Evolutionary conservation across 1,284 basidiomycete genomes (phyloP).

Genomic region (Kalmanozyma brasiliensis): DNA sequence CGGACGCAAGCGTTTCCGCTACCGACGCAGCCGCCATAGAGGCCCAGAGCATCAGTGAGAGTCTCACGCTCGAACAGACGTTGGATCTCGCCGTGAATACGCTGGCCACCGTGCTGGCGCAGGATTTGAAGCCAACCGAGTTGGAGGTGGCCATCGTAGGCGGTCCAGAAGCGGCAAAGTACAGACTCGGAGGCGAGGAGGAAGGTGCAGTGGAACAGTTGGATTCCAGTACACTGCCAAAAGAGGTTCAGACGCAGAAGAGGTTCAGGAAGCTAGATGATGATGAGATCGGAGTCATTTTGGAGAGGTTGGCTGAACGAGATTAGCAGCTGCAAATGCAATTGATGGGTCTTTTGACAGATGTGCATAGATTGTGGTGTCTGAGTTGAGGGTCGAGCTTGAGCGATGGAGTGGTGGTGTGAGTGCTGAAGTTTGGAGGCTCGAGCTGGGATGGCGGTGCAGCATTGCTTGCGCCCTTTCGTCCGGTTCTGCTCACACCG

Average conservation of each 20-base stretch:
- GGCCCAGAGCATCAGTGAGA: slow-evolving; percentile 44
- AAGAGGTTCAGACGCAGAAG: slow-evolving; percentile 47
- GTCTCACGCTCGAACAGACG: slow-evolving; percentile 55
- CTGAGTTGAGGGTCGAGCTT: no score
- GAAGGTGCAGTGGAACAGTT: slow-evolving; percentile 10
- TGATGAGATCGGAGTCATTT: slow-evolving; percentile 56
- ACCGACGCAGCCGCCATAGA: slow-evolving; percentile 57
- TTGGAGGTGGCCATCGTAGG: slow-evolving; percentile 72
- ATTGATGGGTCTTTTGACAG: no score
- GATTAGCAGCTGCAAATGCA: slow-evolving; percentile 46
- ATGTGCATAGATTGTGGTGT: no score
- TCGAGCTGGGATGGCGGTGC: no score
- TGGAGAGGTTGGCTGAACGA: slow-evolving; percentile 65
- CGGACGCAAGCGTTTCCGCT: slow-evolving; percentile 22
- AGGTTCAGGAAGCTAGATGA: slow-evolving; percentile 62
- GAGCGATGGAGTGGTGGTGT: neutral
- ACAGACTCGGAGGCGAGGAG: slow-evolving; percentile 8
- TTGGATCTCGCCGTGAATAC: slow-evolving; percentile 90
- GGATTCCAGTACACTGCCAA: slow-evolving; percentile 31
- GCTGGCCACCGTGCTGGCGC: slow-evolving; percentile 89
- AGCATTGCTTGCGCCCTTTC: no score
- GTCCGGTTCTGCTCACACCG: no score
- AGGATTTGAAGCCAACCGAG: slow-evolving; percentile 83
- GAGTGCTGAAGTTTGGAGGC: no score
- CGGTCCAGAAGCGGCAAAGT: slow-evolving; percentile 46